Percentiles rank a stretch among this genome's conserved stretches.
These are phyloP conservation scores for Cordyceps farinosa DNA, from an alignment of 2,329 filamentous ascomycete species.

Conservation along the genomic window DNA sequence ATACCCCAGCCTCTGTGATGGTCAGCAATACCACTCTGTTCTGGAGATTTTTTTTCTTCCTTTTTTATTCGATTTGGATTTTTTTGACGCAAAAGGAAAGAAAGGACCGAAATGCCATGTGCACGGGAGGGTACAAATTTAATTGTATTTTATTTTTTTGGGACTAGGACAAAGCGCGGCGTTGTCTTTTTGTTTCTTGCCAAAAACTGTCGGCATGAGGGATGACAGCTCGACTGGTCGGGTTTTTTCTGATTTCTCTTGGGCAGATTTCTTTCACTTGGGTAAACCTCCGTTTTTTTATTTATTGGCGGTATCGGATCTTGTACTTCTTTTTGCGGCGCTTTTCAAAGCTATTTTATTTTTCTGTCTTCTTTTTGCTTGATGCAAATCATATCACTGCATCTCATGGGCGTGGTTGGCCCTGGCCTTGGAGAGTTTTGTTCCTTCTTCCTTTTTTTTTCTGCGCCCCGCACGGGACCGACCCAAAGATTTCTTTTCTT, in stretches of 20 bases:
- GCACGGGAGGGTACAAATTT: slow-evolving; percentile 6
- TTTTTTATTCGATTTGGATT: not conserved
- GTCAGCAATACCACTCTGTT: slow-evolving; percentile 24
- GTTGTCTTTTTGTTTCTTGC: not conserved
- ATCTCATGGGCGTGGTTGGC: not conserved
- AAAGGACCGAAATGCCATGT: not conserved
- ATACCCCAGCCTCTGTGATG: not conserved
- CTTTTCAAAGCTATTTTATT: too few relatives aligned
- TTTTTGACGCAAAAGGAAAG: not conserved
- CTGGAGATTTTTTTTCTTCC: not conserved
- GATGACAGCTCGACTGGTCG: slow-evolving; percentile 11
- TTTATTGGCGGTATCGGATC: not conserved
- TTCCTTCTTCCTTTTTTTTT: not conserved
- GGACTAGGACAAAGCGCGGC: slow-evolving; percentile 7
- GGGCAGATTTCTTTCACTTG: not conserved
- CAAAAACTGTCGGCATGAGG: not conserved
- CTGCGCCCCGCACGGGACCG: not conserved
- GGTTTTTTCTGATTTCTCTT: not conserved
- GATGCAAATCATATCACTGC: not conserved
- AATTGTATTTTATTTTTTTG: slow-evolving; percentile 1
- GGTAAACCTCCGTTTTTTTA: not conserved
- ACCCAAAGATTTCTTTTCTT: not conserved
- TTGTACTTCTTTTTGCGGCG: not conserved
- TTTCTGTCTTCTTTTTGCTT: not conserved
- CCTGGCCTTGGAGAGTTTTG: too few relatives aligned